These are phyloP conservation scores for Botrytis paeoniae DNA, from an alignment of 2,329 filamentous ascomycete species.

Conservation along the genomic window DNA sequence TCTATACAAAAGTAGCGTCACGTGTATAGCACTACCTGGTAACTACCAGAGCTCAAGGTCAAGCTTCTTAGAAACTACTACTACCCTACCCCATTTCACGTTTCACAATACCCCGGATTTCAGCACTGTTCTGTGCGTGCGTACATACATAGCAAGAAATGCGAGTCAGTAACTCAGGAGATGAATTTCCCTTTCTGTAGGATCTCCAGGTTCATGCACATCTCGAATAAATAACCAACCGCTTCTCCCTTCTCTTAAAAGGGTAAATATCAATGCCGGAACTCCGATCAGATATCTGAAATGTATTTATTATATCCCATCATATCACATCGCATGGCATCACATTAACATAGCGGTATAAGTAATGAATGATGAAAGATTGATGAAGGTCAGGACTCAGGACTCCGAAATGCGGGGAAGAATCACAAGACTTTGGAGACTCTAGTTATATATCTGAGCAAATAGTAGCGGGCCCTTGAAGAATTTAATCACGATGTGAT, in stretches of 20 bases:
- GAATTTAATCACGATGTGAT: not conserved
- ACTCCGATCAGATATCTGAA: constrained; percentile 6
- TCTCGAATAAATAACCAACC: not conserved
- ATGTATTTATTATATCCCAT: not conserved
- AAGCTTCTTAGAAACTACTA: not conserved
- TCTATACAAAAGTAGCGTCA: not conserved
- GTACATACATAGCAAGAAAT: not conserved
- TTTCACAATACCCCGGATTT: constrained; percentile 8
- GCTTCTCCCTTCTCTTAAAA: not conserved
- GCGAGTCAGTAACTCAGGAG: constrained; percentile 14
- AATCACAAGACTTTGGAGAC: constrained; percentile 7
- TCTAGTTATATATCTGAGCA: not conserved
- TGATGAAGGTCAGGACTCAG: not conserved
- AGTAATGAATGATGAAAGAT: not conserved
- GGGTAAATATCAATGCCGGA: not conserved
- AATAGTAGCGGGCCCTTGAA: not conserved
- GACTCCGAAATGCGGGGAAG: not conserved
- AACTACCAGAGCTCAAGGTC: not conserved
- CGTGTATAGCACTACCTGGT: not conserved
- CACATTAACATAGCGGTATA: not conserved
- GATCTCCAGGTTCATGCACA: not conserved
- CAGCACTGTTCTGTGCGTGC: not conserved
- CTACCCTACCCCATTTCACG: not conserved
- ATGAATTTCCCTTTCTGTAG: not conserved
- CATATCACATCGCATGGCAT: not conserved